phyloP scores from a whole-genome alignment of 495 filamentous ascomycete genomes.

The Terfezia boudieri region DNA sequence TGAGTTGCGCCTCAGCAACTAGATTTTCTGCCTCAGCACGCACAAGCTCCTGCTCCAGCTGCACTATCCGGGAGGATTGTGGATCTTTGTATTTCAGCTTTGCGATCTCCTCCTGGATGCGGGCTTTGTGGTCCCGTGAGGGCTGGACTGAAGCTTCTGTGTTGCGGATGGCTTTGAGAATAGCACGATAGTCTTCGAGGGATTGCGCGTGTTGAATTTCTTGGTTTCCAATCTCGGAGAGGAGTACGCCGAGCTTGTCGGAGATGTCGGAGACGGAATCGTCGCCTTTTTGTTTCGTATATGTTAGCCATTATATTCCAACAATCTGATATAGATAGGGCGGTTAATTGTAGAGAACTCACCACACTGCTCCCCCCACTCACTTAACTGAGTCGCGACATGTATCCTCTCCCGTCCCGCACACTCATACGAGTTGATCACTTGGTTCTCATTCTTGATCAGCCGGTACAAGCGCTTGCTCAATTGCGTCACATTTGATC shows the following conservation, averaged over 20 bases:
- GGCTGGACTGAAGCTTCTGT: constrained; percentile 88
- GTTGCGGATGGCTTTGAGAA: constrained; percentile 78
- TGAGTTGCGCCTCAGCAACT: constrained; percentile 91
- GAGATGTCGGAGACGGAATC: constrained; percentile 69
- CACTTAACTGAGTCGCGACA: constrained; percentile 76
- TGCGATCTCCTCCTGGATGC: constrained; percentile 74
- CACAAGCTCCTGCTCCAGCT: constrained; percentile 86
- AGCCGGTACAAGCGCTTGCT: constrained; percentile 44
- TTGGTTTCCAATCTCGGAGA: constrained; percentile 78
- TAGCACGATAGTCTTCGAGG: constrained; percentile 54
- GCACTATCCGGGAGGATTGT: constrained; percentile 45
- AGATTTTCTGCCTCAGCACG: constrained; percentile 84
- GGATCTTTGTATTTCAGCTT: constrained; percentile 80
- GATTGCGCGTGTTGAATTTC: constrained; percentile 72
- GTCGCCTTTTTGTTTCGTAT: constrained; percentile 26
- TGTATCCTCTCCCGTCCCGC: constrained; percentile 61
- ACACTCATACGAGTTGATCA: constrained; percentile 58
- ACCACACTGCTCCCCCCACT: constrained; percentile 73
- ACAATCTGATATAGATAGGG: background rate
- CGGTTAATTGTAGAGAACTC: background rate
- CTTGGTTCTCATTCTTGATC: constrained; percentile 76
- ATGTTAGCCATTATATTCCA: too few relatives aligned
- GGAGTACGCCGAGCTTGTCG: constrained; percentile 81
- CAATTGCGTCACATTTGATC: background rate
- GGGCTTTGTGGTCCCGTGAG: constrained; percentile 57